phyloP scores from a whole-genome alignment of 306 rosid species.

The Castanopsis chinensis region DNA sequence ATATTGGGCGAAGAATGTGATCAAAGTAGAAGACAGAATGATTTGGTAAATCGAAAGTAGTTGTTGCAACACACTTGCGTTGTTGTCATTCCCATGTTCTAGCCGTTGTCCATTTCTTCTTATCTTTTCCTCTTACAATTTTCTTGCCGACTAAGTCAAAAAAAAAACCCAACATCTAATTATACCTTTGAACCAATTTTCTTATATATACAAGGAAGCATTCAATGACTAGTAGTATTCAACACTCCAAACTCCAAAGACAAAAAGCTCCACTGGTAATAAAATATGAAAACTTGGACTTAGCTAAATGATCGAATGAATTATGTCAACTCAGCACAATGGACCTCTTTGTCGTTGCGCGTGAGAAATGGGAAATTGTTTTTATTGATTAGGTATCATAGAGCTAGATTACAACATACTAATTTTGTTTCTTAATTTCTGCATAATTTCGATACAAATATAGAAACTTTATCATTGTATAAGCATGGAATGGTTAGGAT shows the following conservation, averaged over 20 bases:
- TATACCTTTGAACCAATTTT: not conserved
- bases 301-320: not conserved
- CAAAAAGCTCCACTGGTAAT: constrained; percentile 7
- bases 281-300: not conserved
- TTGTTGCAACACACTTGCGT: constrained; percentile 13
- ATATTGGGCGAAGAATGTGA: not conserved
- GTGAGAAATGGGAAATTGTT: not conserved
- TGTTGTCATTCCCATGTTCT: constrained; percentile 19
- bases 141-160: constrained; percentile 18
- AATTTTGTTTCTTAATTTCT: not conserved
- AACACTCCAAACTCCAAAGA: not conserved
- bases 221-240: not conserved
- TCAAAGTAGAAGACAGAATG: constrained; percentile 1
- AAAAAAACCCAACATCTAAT: not conserved
- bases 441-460: not conserved
- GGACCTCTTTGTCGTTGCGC: constrained; percentile 21
- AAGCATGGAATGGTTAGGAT: not conserved
- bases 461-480: not conserved
- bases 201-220: too few species aligned
- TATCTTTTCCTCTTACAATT: constrained; percentile 10
- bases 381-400: not conserved
- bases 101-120: constrained; percentile 9
- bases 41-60: constrained; percentile 5
- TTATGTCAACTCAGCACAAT: constrained; percentile 3
- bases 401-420: not conserved